Evolutionary conservation across 2,329 filamentous ascomycete genomes (phyloP).

Genomic region (Fusarium sp.): DNA sequence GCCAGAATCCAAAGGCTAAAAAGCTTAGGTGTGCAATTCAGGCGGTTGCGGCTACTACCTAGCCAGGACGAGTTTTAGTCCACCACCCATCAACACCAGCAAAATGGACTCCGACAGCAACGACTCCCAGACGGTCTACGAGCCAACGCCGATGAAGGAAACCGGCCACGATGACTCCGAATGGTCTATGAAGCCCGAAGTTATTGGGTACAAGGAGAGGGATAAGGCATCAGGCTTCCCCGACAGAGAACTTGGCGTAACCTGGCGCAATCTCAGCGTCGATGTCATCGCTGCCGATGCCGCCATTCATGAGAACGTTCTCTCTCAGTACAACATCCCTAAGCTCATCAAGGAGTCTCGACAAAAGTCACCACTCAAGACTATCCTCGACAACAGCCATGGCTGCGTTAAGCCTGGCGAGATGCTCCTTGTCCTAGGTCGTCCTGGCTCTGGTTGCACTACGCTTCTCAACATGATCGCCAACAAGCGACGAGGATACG

Average conservation of each 20-base stretch:
- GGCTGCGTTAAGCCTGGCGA: constrained; percentile 81
- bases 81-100: constrained; percentile 16
- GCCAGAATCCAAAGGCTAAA: background rate
- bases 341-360: constrained; percentile 67
- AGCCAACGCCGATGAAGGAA: constrained; percentile 31
- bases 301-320: constrained; percentile 75
- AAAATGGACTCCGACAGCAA: constrained; percentile 51
- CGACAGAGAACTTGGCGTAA: constrained; percentile 70
- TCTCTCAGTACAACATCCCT: constrained; percentile 71
- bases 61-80: constrained; percentile 13
- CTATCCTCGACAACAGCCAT: constrained; percentile 75
- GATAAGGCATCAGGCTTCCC: constrained; percentile 64
- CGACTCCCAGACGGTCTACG: constrained; percentile 47
- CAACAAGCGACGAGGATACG: constrained; percentile 74
- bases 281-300: constrained; percentile 73
- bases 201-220: constrained; percentile 61
- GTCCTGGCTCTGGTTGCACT: constrained; percentile 79
- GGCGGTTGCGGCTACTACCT: constrained; percentile 21
- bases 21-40: background rate
- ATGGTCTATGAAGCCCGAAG: constrained; percentile 65
- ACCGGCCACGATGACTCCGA: constrained; percentile 46
- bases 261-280: constrained; percentile 76
- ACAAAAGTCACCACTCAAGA: constrained; percentile 71
- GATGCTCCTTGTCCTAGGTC: constrained; percentile 79
- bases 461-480: constrained; percentile 79